Evolutionary conservation across 2,329 filamentous ascomycete genomes (phyloP).

Genomic region (Geoglossum cookeanum): DNA sequence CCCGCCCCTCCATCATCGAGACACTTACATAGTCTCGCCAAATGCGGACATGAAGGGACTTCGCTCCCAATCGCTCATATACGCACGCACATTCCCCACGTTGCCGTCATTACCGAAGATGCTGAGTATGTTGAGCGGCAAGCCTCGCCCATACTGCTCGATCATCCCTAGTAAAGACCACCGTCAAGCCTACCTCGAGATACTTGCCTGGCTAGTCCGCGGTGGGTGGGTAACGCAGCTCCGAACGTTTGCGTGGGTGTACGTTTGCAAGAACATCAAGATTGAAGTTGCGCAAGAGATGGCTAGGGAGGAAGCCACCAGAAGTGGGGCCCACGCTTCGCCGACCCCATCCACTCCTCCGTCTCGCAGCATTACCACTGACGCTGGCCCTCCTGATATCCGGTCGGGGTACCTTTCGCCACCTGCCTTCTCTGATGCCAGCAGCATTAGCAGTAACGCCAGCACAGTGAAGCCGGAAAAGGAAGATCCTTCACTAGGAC

Average conservation of each 20-base stretch:
- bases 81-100: constrained; percentile 62
- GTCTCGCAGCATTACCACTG: not conserved
- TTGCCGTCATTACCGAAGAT: constrained; percentile 72
- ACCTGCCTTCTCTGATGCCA: not conserved
- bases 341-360: not conserved
- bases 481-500: constrained; percentile 29
- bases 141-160: constrained; percentile 62
- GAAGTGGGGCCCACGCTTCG: not conserved
- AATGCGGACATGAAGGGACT: constrained; percentile 65
- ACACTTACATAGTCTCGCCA: constrained; percentile 80
- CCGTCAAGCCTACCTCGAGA: constrained; percentile 70
- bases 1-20: constrained; percentile 70
- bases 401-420: not conserved
- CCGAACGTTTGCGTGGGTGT: constrained; percentile 76
- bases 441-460: constrained; percentile 20
- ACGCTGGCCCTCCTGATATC: not conserved
- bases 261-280: constrained; percentile 66
- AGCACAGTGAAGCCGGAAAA: constrained; percentile 40
- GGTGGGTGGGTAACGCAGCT: constrained; percentile 89
- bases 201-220: constrained; percentile 82
- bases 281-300: constrained; percentile 52
- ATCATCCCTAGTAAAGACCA: constrained; percentile 79
- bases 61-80: constrained; percentile 47
- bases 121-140: constrained; percentile 61
- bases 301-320: constrained; percentile 7